A percentile compares a stretch with the other conserved stretches of the same genome.
These are phyloP conservation scores for Botrytis tulipae DNA, from an alignment of 2,329 filamentous ascomycete species.

Conservation along the genomic window DNA sequence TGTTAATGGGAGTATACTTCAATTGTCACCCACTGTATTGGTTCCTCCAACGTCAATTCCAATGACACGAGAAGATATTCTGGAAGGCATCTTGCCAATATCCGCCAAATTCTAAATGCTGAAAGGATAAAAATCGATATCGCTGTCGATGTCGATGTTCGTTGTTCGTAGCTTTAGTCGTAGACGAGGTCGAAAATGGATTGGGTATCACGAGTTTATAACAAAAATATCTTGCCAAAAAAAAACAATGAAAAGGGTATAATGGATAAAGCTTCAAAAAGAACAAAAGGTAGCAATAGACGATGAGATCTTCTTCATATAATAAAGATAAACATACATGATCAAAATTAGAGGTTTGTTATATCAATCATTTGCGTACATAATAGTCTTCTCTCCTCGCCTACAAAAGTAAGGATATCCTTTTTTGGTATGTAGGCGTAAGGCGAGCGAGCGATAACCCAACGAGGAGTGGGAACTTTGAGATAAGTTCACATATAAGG, in stretches of 20 bases:
- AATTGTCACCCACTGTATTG: slow-evolving; percentile 43
- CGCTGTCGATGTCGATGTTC: not conserved
- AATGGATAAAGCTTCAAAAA: not conserved
- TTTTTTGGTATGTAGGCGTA: slow-evolving; percentile 13
- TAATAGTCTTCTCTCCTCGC: slow-evolving; percentile 9
- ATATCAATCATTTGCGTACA: slow-evolving; percentile 11
- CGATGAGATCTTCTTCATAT: not conserved
- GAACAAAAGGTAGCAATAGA: not conserved
- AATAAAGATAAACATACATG: not conserved
- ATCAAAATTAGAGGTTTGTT: slow-evolving; percentile 1
- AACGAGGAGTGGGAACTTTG: slow-evolving; percentile 9
- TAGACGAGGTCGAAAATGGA: not conserved
- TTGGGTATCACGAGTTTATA: not conserved
- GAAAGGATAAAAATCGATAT: not conserved
- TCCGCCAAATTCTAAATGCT: not conserved
- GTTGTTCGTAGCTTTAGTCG: not conserved
- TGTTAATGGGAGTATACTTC: not conserved
- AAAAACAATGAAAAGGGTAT: not conserved
- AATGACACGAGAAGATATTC: slow-evolving; percentile 32
- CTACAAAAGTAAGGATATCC: slow-evolving; percentile 9
- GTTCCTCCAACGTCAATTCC: slow-evolving; percentile 59
- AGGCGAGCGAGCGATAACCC: slow-evolving; percentile 8
- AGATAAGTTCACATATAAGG: not conserved
- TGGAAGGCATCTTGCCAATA: slow-evolving; percentile 27
- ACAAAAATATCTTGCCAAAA: not conserved